phyloP scores from a whole-genome alignment of 129 eudicot species.

The Chrysanthemum seticuspe region DNA sequence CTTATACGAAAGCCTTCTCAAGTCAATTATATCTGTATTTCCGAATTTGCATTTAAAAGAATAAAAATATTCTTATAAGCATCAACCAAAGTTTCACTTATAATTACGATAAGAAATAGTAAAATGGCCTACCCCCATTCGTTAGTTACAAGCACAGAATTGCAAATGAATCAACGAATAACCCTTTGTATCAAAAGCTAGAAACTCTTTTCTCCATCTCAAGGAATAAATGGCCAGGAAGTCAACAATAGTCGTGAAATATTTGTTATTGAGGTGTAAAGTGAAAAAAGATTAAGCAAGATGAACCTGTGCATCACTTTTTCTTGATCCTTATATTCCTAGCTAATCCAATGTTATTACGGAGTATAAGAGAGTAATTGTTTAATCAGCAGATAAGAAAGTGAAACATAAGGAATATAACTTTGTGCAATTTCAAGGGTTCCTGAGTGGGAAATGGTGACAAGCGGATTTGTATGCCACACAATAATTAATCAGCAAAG shows the following conservation, averaged over 20 bases:
- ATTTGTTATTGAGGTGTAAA: not conserved
- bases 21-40: too few species aligned
- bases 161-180: too few species aligned
- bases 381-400: not conserved
- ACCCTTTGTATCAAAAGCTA: too few species aligned
- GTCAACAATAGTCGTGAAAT: not conserved
- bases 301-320: not conserved
- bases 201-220: not conserved
- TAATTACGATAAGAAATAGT: too few species aligned
- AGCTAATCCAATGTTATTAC: not conserved
- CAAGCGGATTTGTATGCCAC: not conserved
- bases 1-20: too few species aligned
- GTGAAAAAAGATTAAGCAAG: not conserved
- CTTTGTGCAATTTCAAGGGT: not conserved
- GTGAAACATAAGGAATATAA: not conserved
- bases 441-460: not conserved
- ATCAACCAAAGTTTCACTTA: too few species aligned
- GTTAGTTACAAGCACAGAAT: not conserved
- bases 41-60: too few species aligned
- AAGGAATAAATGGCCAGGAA: slow-evolving; percentile 1
- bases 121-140: too few species aligned
- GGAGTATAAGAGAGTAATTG: not conserved
- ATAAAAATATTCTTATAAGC: too few species aligned
- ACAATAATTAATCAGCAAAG: not conserved
- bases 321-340: not conserved